Evolutionary conservation across 805 yeast species (phyloP), one percentile per base, ranked within the genome.

Genomic region (Hanseniaspora meyeri): DNA sequence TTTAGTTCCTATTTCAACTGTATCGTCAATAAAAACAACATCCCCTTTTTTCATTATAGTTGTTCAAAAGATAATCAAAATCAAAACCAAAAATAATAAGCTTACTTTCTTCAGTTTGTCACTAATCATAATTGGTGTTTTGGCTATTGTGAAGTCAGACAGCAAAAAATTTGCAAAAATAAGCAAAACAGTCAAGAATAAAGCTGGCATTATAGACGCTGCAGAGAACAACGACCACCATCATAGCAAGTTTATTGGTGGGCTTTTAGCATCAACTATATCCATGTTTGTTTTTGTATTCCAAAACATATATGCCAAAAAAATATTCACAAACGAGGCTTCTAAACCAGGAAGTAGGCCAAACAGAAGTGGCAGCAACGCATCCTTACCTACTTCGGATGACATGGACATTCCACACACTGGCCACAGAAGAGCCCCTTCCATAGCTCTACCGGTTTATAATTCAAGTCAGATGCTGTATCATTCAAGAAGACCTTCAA

Each of bases 241-340:
- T 24, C 11, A 27, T 40, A 57, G 29, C 39, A 55, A 36, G 42
- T 51, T 17, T 60, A 56, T 64, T 2, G 27, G 65, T 73, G 96
- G 96, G 6, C 69, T 87, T n/a, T 34, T 77, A 1, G 83, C 77
- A 64, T 91, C 95, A 12, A 69, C 83, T 10, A 58, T 80, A 34
- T 80, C 93, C 4, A 77, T 90, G 50, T 66, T 85, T 8, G 79
- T 87, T 19, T 88, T 89, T 72, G 95, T 91, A 5, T 78, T 82
- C 2, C 95, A 88, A 65, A 88, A 88, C 65, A 85, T 89, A 47
- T 88, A 87, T 68, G 89, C 93, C 40, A 89, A 89, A 69, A 83
- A 81, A 60, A 81, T 89, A 42, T 78, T 88, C 59, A 87, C 90
- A 39, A 68, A 63, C 61, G 70, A 68, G 12, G 3, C 36, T 5